phyloP scores from a whole-genome alignment of 306 rosid species.

The Vachellia collinsii region DNA sequence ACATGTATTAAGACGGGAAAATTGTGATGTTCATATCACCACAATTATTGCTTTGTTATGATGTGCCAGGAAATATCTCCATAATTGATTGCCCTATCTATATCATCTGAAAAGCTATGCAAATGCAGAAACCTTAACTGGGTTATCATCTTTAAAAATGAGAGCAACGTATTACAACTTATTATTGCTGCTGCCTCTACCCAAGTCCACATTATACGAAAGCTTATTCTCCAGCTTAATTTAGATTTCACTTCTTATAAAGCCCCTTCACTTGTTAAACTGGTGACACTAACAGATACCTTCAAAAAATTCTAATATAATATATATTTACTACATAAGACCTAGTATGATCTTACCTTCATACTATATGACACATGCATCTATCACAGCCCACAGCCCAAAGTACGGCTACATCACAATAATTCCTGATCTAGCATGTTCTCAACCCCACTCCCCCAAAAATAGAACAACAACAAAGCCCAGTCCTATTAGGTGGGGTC shows the following conservation, averaged over 20 bases:
- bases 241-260: neutral
- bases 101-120: neutral
- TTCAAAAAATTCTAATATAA: neutral
- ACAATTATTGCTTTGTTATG: slow-evolving; percentile 12
- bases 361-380: neutral
- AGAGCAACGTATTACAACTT: neutral
- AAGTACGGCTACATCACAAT: neutral
- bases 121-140: slow-evolving; percentile 7
- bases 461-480: too few species aligned
- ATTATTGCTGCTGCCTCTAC: neutral
- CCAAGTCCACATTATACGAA: neutral
- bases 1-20: neutral
- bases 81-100: neutral
- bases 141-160: neutral
- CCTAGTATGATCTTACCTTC: neutral
- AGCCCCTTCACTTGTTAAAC: neutral
- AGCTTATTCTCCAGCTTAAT: neutral
- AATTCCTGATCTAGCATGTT: neutral
- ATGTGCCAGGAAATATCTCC: slow-evolving; percentile 7
- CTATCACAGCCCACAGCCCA: too few species aligned
- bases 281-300: neutral
- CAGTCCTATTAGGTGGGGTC: too few species aligned
- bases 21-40: neutral
- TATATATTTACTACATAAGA: neutral
- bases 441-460: too few species aligned